Evolutionary conservation across 2,329 filamentous ascomycete genomes (phyloP).

Genomic region (Alternaria burnsii): DNA sequence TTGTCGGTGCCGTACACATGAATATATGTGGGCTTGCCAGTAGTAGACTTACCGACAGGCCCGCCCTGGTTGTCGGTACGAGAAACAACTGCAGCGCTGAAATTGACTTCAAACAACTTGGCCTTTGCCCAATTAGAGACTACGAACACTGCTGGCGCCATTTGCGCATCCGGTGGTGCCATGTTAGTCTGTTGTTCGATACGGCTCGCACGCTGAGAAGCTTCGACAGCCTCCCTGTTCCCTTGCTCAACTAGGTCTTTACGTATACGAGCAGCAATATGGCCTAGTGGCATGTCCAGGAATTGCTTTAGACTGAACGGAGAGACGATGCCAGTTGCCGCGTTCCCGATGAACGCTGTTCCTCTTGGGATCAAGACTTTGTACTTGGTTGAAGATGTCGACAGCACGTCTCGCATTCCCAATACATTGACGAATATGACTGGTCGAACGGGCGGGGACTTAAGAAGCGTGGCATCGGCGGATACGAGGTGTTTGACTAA

Average conservation of each 20-base stretch:
- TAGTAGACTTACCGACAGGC: background rate
- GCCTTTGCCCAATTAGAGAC: constrained; percentile 30
- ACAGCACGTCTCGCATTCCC: constrained; percentile 30
- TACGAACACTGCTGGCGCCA: constrained; percentile 10
- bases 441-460: constrained; percentile 12
- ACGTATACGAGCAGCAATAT: constrained; percentile 33
- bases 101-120: constrained; percentile 26
- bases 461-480: constrained; percentile 13
- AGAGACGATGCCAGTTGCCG: constrained; percentile 6
- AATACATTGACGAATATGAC: constrained; percentile 37
- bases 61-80: no score
- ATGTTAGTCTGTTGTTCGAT: background rate
- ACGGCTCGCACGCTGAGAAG: constrained; percentile 1
- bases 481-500: constrained; percentile 17
- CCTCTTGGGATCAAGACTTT: constrained; percentile 19
- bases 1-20: background rate
- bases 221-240: constrained; percentile 28
- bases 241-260: constrained; percentile 27
- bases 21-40: constrained; percentile 6
- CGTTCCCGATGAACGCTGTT: constrained; percentile 29
- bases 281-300: constrained; percentile 27
- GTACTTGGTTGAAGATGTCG: constrained; percentile 16
- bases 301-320: constrained; percentile 24
- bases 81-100: constrained; percentile 20
- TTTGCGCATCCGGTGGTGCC: background rate